Base-by-base conservation (phyloP, 2,329 filamentous ascomycete species). In the Penicillium sp. region DNA sequence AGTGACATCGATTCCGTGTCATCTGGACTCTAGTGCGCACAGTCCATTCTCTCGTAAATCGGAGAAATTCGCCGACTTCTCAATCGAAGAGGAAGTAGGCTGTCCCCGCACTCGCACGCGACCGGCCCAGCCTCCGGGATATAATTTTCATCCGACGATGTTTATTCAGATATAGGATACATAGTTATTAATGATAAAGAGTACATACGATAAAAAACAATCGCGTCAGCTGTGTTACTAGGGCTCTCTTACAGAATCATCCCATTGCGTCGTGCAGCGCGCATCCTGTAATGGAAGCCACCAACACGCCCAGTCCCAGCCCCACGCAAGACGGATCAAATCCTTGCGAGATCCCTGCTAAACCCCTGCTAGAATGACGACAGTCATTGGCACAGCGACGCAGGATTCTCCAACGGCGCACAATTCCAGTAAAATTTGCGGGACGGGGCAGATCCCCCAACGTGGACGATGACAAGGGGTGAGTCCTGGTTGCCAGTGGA, bases 1-100 rank as follows among this genome's bases (percentile, higher is more conserved):
- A 30, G 24, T 42, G 39, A 42, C 39, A 42, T 42, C 24, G n/a
- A 42, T 42, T 30, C 24, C 26, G 39, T 42, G 39, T 42, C 39
- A 42, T 42, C 39, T 42, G 39, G 39, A 42, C 24, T 42, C 39
- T 29, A 1, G 18, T 40, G 39, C 39, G 39, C 39, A 42, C 39
- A 42, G 39, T 42, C 39, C 39, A 42, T 29, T 27, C 24, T 29
- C 39, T 42, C 39, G 39, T 42, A 27, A 29, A 4, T 42, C 39
- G 39, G 39, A 42, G 39, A 42, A 42, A 26, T 27, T 42, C 26
- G 24, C 39, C 24, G 23, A 27, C 21, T 39, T 24, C 37, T 27
- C 39, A 40, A 27, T 42, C 24, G 24, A 42, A 12, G 24, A 21
- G 26, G 17, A 42, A 42, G 39, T 42, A 24, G 24, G 15, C 15